A percentile compares a stretch with the other conserved stretches of the same genome.
Conservation (phyloP, 192 early-diverging fungal species). For the Gamsiella multidivaricata region DNA sequence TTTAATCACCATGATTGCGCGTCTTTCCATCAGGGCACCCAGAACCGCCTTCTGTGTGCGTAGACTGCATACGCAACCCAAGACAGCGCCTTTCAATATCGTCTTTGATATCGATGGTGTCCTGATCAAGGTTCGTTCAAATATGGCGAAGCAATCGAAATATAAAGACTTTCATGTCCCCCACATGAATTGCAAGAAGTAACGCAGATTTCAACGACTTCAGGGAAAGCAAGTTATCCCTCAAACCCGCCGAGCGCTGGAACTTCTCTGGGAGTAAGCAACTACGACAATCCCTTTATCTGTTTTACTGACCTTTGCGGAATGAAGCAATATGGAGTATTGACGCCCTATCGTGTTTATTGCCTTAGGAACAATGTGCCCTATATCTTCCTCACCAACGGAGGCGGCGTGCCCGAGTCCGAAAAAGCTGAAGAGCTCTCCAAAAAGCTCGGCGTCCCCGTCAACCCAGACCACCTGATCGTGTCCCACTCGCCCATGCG, state of each 20-base stretch:
- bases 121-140: slow-evolving; percentile 73
- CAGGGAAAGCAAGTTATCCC: slow-evolving; percentile 77
- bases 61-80: slow-evolving; percentile 16
- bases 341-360: neutral
- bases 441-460: slow-evolving; percentile 61
- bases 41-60: too few relatives aligned
- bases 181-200: neutral
- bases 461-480: slow-evolving; percentile 74
- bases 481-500: slow-evolving; percentile 92
- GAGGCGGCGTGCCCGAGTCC: slow-evolving; percentile 83
- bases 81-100: slow-evolving; percentile 45
- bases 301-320: neutral
- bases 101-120: slow-evolving; percentile 89
- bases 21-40: too few relatives aligned
- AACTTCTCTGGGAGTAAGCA: slow-evolving; percentile 69
- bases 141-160: too few relatives aligned
- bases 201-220: neutral
- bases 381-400: slow-evolving; percentile 88
- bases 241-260: slow-evolving; percentile 72
- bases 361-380: slow-evolving; percentile 65
- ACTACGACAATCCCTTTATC: neutral
- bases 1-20: too few relatives aligned
- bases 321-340: too few relatives aligned
- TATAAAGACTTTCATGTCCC: too few relatives aligned
- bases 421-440: slow-evolving; percentile 78